phyloP scores from a whole-genome alignment of 106 monocot genomes.

The Dioscorea dumetorum region DNA sequence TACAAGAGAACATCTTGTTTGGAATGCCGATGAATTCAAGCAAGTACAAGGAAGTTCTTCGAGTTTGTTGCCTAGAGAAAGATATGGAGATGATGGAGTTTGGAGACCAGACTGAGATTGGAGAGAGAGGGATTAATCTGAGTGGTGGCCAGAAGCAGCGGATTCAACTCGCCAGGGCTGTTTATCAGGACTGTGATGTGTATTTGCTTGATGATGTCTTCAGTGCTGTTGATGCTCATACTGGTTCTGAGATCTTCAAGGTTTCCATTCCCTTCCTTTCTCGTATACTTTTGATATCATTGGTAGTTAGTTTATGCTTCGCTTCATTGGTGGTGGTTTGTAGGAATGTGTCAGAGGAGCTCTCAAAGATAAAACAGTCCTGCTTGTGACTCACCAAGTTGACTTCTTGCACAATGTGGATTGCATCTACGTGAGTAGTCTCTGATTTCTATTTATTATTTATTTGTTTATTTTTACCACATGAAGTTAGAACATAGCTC shows the following conservation, averaged over 20 bases:
- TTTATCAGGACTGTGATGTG: slow-evolving; percentile 90
- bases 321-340: neutral
- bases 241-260: slow-evolving; percentile 92
- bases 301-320: neutral
- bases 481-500: no score
- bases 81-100: slow-evolving; percentile 99
- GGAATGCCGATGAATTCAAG: slow-evolving; percentile 47
- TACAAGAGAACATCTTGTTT: slow-evolving; percentile 87
- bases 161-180: slow-evolving; percentile 87
- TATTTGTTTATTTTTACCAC: neutral
- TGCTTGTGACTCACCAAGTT: slow-evolving; percentile 96
- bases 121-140: slow-evolving; percentile 94
- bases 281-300: neutral
- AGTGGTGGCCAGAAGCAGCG: slow-evolving; percentile 98
- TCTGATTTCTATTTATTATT: neutral
- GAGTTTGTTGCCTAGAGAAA: slow-evolving; percentile 72
- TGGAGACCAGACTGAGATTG: slow-evolving; percentile 99
- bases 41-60: slow-evolving; percentile 67
- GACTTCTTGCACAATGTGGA: slow-evolving; percentile 91
- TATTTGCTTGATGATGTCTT: slow-evolving; percentile 98
- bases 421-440: slow-evolving; percentile 47
- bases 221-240: slow-evolving; percentile 98
- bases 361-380: slow-evolving; percentile 72
- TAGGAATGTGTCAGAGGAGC: slow-evolving; percentile 84
- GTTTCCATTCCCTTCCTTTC: slow-evolving; percentile 10